phyloP scores from a whole-genome alignment of 23 red algal genomes.

The Gracilaria domingensis region DNA sequence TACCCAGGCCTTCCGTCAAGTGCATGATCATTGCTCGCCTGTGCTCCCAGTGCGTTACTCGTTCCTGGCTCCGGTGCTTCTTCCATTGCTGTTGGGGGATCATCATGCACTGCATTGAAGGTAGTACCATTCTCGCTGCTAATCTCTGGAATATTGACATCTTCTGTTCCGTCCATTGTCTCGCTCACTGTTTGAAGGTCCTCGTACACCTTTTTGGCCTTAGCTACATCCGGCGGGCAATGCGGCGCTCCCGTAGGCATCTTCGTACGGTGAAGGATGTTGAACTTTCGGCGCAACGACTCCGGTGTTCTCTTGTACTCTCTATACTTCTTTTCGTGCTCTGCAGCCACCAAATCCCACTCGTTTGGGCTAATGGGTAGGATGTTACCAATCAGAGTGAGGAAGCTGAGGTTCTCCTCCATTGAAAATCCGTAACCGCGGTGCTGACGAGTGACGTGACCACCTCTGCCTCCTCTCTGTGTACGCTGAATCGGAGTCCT shows the following conservation, averaged over 20 bases:
- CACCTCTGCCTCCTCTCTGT: too few species aligned
- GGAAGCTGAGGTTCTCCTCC: background rate
- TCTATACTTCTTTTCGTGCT: background rate
- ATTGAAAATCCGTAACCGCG: background rate
- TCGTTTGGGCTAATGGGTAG: background rate
- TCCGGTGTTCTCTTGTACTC: background rate
- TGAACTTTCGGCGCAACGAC: background rate
- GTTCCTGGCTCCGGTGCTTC: too few species aligned
- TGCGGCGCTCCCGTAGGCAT: background rate
- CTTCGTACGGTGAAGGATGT: background rate
- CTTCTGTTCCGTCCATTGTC: background rate
- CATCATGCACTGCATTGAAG: too few species aligned
- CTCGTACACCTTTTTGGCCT: background rate
- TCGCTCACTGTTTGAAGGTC: background rate
- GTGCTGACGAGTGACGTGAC: too few species aligned
- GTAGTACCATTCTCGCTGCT: too few species aligned
- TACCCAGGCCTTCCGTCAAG: too few species aligned
- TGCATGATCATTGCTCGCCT: too few species aligned
- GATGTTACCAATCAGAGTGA: background rate
- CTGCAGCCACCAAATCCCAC: background rate
- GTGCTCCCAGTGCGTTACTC: too few species aligned
- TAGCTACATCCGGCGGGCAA: background rate
- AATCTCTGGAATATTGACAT: background rate
- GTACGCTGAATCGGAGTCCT: too few species aligned
- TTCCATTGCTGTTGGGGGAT: too few species aligned